A percentile compares a stretch with the other conserved stretches of the same genome.
Conservation (phyloP, 2,329 filamentous ascomycete species). For the Sporothrix phasma region DNA sequence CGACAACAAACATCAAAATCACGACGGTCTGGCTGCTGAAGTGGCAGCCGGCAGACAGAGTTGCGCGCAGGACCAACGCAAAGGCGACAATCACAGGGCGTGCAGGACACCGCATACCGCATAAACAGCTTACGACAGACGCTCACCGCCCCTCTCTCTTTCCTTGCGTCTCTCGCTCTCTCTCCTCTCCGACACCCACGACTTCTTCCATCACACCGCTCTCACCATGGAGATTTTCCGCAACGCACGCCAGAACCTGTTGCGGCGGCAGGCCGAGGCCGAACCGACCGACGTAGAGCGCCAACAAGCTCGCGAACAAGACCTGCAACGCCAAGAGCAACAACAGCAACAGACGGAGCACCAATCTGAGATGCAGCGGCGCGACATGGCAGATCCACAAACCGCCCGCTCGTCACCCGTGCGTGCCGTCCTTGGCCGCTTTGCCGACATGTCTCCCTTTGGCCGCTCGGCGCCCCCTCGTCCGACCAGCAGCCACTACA, state of each 20-base stretch:
- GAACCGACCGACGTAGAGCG: slow-evolving; percentile 22
- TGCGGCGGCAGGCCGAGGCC: slow-evolving; percentile 15
- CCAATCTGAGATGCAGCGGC: slow-evolving; percentile 24
- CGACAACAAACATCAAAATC: not conserved
- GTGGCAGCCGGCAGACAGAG: not conserved
- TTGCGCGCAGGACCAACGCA: not conserved
- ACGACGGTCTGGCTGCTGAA: not conserved
- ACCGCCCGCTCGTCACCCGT: slow-evolving; percentile 10
- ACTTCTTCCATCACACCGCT: not conserved
- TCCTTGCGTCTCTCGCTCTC: not conserved
- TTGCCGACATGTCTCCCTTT: slow-evolving; percentile 20
- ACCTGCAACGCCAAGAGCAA: not conserved
- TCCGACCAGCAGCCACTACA: slow-evolving; percentile 20
- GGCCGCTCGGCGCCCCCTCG: slow-evolving; percentile 20
- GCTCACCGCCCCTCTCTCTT: not conserved
- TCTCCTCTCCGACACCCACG: too few species aligned
- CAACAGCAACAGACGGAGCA: not conserved
- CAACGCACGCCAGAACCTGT: slow-evolving; percentile 18
- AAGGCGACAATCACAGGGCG: not conserved
- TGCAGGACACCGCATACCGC: slow-evolving; percentile 1
- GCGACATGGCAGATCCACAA: not conserved
- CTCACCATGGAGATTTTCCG: slow-evolving; percentile 17
- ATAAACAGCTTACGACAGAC: not conserved
- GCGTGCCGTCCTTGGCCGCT: slow-evolving; percentile 22
- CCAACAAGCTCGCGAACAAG: slow-evolving; percentile 15